Conservation (phyloP, 306 rosid species). For the Dalbergia cochinchinensis region DNA sequence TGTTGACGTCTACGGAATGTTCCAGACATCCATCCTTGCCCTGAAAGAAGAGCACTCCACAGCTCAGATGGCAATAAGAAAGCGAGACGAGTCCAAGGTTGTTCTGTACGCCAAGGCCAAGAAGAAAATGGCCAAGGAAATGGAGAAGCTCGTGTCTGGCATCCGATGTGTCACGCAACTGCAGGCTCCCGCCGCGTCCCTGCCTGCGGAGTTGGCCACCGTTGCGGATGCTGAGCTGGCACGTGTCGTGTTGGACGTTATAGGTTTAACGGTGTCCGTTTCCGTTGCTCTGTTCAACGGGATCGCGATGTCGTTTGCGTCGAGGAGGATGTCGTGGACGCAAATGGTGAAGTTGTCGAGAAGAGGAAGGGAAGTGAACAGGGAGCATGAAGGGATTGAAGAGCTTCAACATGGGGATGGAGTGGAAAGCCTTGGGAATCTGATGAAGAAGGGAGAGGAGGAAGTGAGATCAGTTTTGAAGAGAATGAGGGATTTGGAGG, state of each 20-base stretch:
- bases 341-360: slow-evolving; percentile 49
- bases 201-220: not conserved
- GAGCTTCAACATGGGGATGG: slow-evolving; percentile 52
- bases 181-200: not conserved
- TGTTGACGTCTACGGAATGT: slow-evolving; percentile 79
- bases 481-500: slow-evolving; percentile 74
- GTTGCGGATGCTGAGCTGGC: slow-evolving; percentile 60
- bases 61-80: slow-evolving; percentile 75
- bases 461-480: slow-evolving; percentile 64
- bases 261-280: slow-evolving; percentile 62
- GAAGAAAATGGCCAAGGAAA: slow-evolving; percentile 59
- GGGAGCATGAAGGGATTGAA: slow-evolving; percentile 51
- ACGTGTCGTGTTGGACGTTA: slow-evolving; percentile 59
- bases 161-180: slow-evolving; percentile 45
- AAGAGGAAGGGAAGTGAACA: slow-evolving; percentile 43
- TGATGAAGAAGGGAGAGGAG: slow-evolving; percentile 66
- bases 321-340: slow-evolving; percentile 55
- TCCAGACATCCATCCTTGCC: slow-evolving; percentile 63
- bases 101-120: slow-evolving; percentile 54
- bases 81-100: slow-evolving; percentile 61
- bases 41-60: slow-evolving; percentile 70
- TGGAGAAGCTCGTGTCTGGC: slow-evolving; percentile 60
- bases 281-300: slow-evolving; percentile 69
- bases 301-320: slow-evolving; percentile 55
- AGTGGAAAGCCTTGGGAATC: slow-evolving; percentile 42